Percentiles rank a stretch among this genome's conserved stretches.
Evolutionary conservation across 768 basidiomycete species (phyloP).

Genomic region (Phaeotremella skinneri): DNA sequence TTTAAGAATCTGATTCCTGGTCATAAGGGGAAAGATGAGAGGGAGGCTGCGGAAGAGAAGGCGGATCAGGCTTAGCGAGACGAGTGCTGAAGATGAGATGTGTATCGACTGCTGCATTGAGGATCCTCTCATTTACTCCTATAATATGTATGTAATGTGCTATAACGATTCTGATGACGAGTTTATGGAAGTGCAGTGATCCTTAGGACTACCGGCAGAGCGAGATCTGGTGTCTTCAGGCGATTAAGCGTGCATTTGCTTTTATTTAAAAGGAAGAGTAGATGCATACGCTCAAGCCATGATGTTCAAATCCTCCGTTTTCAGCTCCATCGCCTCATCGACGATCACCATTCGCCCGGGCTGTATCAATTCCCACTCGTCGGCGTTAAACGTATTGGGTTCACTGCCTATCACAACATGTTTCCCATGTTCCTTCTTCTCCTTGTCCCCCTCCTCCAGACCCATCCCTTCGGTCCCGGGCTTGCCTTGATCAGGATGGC

Average conservation of each 20-base stretch:
- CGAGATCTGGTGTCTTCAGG: no score
- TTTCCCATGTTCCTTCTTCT: constrained; percentile 46
- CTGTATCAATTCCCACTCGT: constrained; percentile 48
- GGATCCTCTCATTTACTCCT: no score
- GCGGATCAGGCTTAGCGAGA: constrained; percentile 10
- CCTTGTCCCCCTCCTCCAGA: constrained; percentile 19
- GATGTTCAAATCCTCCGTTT: neutral
- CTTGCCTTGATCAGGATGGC: constrained; percentile 46
- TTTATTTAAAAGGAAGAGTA: no score
- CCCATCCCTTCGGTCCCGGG: constrained; percentile 25
- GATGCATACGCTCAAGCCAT: no score
- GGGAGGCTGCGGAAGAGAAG: constrained; percentile 14
- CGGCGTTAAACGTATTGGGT: constrained; percentile 48
- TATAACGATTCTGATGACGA: no score
- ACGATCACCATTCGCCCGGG: constrained; percentile 49
- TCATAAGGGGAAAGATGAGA: constrained; percentile 19
- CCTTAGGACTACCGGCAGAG: no score
- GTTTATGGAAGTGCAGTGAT: neutral
- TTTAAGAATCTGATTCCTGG: constrained; percentile 24
- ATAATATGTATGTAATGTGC: no score
- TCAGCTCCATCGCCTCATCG: constrained; percentile 37
- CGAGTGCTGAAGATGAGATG: no score
- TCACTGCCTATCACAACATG: constrained; percentile 53
- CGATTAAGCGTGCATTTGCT: no score
- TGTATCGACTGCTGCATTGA: no score